These are phyloP conservation scores for Larix sibirica DNA, from an alignment of 83 land plant species.

Conservation along the genomic window DNA sequence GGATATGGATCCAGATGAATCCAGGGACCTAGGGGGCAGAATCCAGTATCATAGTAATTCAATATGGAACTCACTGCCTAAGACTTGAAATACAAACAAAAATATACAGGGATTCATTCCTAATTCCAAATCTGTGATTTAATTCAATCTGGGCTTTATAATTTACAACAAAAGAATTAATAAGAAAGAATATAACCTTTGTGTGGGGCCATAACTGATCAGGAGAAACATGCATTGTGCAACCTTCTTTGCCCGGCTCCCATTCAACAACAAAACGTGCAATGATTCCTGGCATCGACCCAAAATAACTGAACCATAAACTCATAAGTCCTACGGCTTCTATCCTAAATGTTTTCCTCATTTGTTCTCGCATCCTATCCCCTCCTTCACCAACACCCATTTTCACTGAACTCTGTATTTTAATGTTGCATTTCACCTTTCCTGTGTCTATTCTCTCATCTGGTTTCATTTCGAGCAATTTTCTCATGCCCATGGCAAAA, in stretches of 20 bases:
- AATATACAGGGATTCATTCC: not conserved
- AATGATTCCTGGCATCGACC: constrained; percentile 72
- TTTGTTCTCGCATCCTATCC: constrained; percentile 75
- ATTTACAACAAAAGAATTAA: not conserved
- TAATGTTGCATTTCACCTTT: constrained; percentile 22
- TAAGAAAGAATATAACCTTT: constrained; percentile 57
- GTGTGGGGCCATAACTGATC: constrained; percentile 99
- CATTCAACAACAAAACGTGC: constrained; percentile 99
- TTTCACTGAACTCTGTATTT: constrained; percentile 20
- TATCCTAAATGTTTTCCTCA: constrained; percentile 78
- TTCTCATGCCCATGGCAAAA: constrained; percentile 90
- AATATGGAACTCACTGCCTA: too few species aligned
- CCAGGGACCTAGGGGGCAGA: too few species aligned
- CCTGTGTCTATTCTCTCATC: constrained; percentile 63
- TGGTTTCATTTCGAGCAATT: constrained; percentile 63
- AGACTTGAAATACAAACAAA: not conserved
- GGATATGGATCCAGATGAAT: too few species aligned
- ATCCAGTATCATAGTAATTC: too few species aligned
- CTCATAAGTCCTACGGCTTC: constrained; percentile 99
- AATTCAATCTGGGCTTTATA: too few species aligned
- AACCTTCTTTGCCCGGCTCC: constrained; percentile 87
- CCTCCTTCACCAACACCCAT: constrained; percentile 40
- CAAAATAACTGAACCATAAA: constrained; percentile 87
- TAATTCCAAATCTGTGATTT: not conserved
- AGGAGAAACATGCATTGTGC: constrained; percentile 98